These are phyloP conservation scores for Poa annua DNA, from an alignment of 176 grass and related monocot genomes.

Conservation along the genomic window DNA sequence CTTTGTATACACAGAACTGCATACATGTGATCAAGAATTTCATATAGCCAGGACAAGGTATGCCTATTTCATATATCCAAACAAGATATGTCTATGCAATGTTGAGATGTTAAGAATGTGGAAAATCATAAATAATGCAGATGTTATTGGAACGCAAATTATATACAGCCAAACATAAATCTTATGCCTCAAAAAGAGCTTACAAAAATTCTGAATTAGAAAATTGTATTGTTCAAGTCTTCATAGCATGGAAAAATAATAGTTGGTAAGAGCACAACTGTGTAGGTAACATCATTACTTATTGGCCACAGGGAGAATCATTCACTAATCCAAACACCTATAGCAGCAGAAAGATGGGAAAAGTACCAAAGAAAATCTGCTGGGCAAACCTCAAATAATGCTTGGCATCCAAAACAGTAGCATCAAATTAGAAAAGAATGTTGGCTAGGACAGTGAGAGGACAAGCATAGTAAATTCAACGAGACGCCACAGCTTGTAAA, in stretches of 20 bases:
- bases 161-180: neutral
- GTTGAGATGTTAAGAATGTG: neutral
- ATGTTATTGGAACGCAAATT: neutral
- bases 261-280: neutral
- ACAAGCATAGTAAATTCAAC: neutral
- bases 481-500: neutral
- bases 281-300: neutral
- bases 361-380: neutral
- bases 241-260: neutral
- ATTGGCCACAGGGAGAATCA: neutral
- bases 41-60: too few species aligned
- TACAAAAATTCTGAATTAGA: neutral
- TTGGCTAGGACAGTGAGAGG: neutral
- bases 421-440: neutral
- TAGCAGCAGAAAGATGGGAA: neutral
- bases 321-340: conserved; percentile 12
- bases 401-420: neutral
- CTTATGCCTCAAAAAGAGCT: conserved; percentile 4
- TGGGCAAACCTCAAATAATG: neutral
- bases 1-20: neutral
- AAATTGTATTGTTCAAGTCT: neutral
- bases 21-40: neutral
- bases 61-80: neutral
- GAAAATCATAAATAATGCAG: neutral
- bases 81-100: conserved; percentile 10